Percentiles rank a stretch among this genome's conserved stretches.
These are phyloP conservation scores for Loxodes magnus DNA, from an alignment of 73 alveolate species.

Conservation along the genomic window DNA sequence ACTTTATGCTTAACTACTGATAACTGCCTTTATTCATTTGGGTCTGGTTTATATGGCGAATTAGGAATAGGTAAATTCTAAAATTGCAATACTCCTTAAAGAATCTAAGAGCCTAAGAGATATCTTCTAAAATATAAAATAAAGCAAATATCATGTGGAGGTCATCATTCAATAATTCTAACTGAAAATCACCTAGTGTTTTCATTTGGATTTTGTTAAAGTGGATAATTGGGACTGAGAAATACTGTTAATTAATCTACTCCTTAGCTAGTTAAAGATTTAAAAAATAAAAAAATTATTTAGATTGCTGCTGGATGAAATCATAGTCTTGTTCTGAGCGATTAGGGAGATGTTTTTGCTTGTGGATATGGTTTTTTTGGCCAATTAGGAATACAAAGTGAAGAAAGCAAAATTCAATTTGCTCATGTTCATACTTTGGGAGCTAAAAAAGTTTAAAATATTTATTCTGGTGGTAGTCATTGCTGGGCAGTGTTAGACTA, in stretches of 20 bases:
- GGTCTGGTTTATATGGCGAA: conserved; percentile 89
- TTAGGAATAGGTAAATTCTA: conserved; percentile 63
- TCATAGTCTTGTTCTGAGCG: conserved; percentile 78
- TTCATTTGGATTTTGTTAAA: conserved; percentile 88
- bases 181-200: conserved; percentile 73
- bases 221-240: conserved; percentile 91
- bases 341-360: conserved; percentile 70
- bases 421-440: conserved; percentile 59
- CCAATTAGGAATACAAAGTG: conserved; percentile 71
- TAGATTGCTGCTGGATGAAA: conserved; percentile 96
- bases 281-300: conserved; percentile 17
- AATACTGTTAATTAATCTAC: conserved; percentile 58
- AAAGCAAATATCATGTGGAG: conserved; percentile 64
- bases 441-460: conserved; percentile 50
- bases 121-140: no score
- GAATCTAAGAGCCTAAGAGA: no score
- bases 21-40: conserved; percentile 82
- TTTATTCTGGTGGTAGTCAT: conserved; percentile 94
- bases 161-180: conserved; percentile 87
- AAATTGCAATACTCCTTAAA: neutral
- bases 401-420: conserved; percentile 60
- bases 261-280: conserved; percentile 72
- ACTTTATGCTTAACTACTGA: conserved; percentile 75
- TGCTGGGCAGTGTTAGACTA: conserved; percentile 89
- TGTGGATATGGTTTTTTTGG: conserved; percentile 89